Evolutionary conservation across 2,329 filamentous ascomycete species (phyloP), one percentile per base, ranked within the genome.

Genomic region (Pezicula neosporulosa): DNA sequence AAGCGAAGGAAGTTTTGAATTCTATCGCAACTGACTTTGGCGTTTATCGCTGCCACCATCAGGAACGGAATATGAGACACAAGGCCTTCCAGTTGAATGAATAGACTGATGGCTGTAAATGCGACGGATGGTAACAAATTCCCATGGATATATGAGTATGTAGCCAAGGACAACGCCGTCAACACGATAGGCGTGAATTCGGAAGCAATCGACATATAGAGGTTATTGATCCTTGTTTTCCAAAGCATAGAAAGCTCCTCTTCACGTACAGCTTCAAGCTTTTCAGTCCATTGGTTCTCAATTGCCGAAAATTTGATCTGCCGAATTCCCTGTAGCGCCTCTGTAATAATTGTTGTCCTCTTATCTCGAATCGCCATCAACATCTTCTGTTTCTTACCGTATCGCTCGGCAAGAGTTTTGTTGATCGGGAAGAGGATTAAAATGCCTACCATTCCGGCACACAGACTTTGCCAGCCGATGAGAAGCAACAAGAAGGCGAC

Each of bases 291-390:
- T 59, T 87, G 80, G 27, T 73, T 70, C 66, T 92, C 89, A 3
- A 89, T 70, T 1, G 88, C 88, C 0, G 87, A 86, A 59, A 92
- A 90, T 63, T 92, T 92, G 70, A 92, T 89, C 65, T 92, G 89
- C 1, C 88, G 81, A 56, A 92, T 91, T 7, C 88, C 88, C 56
- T 87, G 80, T 1, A 92, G 71, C 0, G 84, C 86, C 66, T 92
- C 88, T 1, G 86, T 87, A 33, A 92, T 77, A n/a, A 90, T 77
- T 0, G 80, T 82, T 66, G 90, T 77, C 68, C 90, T 91, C 52
- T 83, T 77, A 63, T 92, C 89, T 38, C 88, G 77, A 33, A 83
- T 75, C 63, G 84, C 86, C 86, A 91, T 91, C 49, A 92, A 67
- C 41, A 73, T 70, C 49, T 86, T 83, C 61, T 90, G 85, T 5